These are phyloP conservation scores for Neoboletus magnificus DNA, from an alignment of 768 basidiomycete species.

Conservation along the genomic window DNA sequence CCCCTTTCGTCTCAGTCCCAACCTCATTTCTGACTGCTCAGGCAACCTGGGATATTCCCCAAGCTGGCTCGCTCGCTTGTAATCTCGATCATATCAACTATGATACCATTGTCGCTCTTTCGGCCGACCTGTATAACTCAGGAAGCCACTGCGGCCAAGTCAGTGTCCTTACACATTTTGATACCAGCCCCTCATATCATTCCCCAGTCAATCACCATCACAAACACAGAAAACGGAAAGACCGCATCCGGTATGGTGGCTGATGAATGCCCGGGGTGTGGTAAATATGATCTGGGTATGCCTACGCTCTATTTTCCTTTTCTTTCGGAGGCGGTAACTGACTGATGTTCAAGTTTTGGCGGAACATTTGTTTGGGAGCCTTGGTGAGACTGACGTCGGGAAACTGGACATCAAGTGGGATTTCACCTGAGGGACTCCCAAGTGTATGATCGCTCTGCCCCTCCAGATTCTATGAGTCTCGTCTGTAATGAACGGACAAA, in stretches of 20 bases:
- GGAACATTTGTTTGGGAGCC: constrained; percentile 51
- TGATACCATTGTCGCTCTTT: constrained; percentile 59
- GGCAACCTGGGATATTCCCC: constrained; percentile 73
- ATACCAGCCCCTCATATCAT: constrained; percentile 2
- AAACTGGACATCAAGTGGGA: constrained; percentile 53
- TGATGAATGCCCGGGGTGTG: constrained; percentile 60
- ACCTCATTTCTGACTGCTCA: constrained; percentile 23
- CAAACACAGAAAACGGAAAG: constrained; percentile 51
- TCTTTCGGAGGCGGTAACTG: background rate
- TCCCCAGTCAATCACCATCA: constrained; percentile 52
- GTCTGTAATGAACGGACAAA: constrained; percentile 8
- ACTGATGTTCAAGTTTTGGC: constrained; percentile 55
- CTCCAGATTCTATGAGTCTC: constrained; percentile 3
- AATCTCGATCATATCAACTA: constrained; percentile 46
- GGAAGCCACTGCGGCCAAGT: constrained; percentile 63
- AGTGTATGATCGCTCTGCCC: constrained; percentile 4
- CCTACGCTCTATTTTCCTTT: background rate
- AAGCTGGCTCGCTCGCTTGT: constrained; percentile 51
- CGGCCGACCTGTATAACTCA: constrained; percentile 45
- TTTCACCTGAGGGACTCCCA: constrained; percentile 38
- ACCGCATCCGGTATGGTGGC: constrained; percentile 45
- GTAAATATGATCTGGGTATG: constrained; percentile 51
- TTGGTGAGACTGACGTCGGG: constrained; percentile 46
- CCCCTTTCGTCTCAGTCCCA: too few relatives aligned
- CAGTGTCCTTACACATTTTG: constrained; percentile 13